Evolutionary conservation across 305 asterid species (phyloP), one percentile per base, ranked within the genome.

Genomic region (Lippia alba): DNA sequence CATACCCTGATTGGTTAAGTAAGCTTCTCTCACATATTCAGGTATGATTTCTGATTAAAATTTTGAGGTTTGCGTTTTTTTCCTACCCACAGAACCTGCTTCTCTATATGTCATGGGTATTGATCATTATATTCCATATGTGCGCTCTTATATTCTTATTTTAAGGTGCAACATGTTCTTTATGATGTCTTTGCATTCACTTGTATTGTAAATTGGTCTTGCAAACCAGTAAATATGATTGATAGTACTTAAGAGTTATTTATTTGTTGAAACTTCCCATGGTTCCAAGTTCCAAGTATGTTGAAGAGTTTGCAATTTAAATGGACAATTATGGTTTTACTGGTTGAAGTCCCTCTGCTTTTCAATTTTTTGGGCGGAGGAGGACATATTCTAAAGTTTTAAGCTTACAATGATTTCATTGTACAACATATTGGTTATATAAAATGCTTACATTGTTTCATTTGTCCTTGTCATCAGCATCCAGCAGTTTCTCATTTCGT

Each of bases 1-100:
- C 94, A 36, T 91, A 88, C 48, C 75, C 80, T 24, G 87, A 8
- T 18, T 94, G 99, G 99, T 85, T 86, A 59, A 70, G 65, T 74
- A 82, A 81, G 78, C 86, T 89, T 79, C 80, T 85, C 46, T 53
- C 81, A 10, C 81, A 69, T 73, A 81, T 91, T 74, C 94, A 94
- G 97, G 97, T 94, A 80, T 64, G 58, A 8, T 68, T 71, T 69
- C 17, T 46, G 45, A 61, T 72, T 24, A 64, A 30, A 40, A 64
- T 44, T 16, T 3, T 39, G 54, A 45, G 54, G 32, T 46, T 55
- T 58, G 70, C 30, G 48, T 44, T n/a, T 40, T 16, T 48, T 40
- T 50, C 12, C 4, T 1, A 16, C 55, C 62, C 61, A 4, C 54
- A 12, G 18, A 18, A 51, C 18, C 56, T 12, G 7, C 9, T 20